Conservation (phyloP, 2,329 filamentous ascomycete species). For the Xylariaceae sp. region DNA sequence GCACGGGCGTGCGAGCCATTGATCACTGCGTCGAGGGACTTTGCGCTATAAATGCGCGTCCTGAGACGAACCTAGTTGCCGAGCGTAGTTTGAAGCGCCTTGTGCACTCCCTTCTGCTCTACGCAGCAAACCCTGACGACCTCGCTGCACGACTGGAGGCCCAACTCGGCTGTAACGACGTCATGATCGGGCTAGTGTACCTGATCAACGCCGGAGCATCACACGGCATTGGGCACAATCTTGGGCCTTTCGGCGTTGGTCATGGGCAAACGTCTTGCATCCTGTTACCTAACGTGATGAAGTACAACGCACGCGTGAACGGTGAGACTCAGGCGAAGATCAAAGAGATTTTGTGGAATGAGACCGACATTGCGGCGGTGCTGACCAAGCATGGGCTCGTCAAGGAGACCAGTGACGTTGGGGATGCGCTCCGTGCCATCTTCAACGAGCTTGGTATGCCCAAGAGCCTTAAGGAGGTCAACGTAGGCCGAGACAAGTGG, state of each 20-base stretch:
- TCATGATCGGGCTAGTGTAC: slow-evolving; percentile 3
- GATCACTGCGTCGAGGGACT: slow-evolving; percentile 20
- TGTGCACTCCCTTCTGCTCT: slow-evolving; percentile 13
- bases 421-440: slow-evolving; percentile 37
- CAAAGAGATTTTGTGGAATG: slow-evolving; percentile 39
- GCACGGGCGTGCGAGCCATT: slow-evolving; percentile 20
- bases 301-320: slow-evolving; percentile 39
- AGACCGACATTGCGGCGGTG: slow-evolving; percentile 27
- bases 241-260: slow-evolving; percentile 20
- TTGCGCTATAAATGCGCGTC: slow-evolving; percentile 7
- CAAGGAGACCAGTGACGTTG: slow-evolving; percentile 38
- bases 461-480: slow-evolving; percentile 15
- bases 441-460: slow-evolving; percentile 18
- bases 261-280: slow-evolving; percentile 24
- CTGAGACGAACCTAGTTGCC: slow-evolving; percentile 5
- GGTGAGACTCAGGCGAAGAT: slow-evolving; percentile 38
- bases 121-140: slow-evolving; percentile 16
- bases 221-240: slow-evolving; percentile 24
- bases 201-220: slow-evolving; percentile 17
- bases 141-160: slow-evolving; percentile 18
- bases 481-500: slow-evolving; percentile 18
- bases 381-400: slow-evolving; percentile 28
- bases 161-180: slow-evolving; percentile 10
- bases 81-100: slow-evolving; percentile 8
- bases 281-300: slow-evolving; percentile 31